Conservation (phyloP, 2,329 filamentous ascomycete genomes). For the Aspergillus neoniger region DNA sequence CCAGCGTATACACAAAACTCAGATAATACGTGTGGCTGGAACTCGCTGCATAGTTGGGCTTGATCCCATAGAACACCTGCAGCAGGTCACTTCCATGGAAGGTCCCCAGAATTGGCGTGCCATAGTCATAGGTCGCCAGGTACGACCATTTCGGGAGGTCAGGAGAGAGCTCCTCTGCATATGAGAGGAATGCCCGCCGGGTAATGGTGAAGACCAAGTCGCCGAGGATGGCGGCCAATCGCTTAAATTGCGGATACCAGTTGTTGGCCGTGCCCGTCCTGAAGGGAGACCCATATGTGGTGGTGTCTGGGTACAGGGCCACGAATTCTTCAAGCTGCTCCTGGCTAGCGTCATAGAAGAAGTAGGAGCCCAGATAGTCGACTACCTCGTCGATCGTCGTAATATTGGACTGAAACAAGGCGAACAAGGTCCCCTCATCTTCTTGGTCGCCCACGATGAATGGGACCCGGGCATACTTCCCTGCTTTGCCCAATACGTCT, state of each 20-base stretch:
- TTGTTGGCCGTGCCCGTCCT: constrained; percentile 69
- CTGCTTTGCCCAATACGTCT: constrained; percentile 56
- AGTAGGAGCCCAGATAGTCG: constrained; percentile 61
- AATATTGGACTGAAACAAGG: constrained; percentile 69
- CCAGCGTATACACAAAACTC: constrained; percentile 68
- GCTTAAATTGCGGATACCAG: constrained; percentile 75
- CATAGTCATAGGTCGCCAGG: constrained; percentile 70
- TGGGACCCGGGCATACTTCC: constrained; percentile 61
- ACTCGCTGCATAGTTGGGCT: constrained; percentile 62
- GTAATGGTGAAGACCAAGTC: constrained; percentile 74
- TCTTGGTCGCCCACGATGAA: constrained; percentile 74
- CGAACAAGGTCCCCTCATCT: constrained; percentile 77
- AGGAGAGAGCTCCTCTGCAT: constrained; percentile 52
- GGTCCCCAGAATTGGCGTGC: constrained; percentile 71
- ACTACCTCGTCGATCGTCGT: constrained; percentile 61
- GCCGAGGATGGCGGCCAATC: constrained; percentile 72
- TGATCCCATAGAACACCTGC: constrained; percentile 67
- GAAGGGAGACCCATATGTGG: constrained; percentile 68
- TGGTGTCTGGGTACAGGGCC: constrained; percentile 60
- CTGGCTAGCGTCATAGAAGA: constrained; percentile 60
- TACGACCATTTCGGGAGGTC: constrained; percentile 72
- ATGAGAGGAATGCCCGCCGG: constrained; percentile 64
- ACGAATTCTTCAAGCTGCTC: constrained; percentile 60
- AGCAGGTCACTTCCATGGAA: constrained; percentile 72
- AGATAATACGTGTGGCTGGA: constrained; percentile 70